These are phyloP conservation scores for Neonectria magnoliae DNA, from an alignment of 2,329 filamentous ascomycete species.

Conservation along the genomic window DNA sequence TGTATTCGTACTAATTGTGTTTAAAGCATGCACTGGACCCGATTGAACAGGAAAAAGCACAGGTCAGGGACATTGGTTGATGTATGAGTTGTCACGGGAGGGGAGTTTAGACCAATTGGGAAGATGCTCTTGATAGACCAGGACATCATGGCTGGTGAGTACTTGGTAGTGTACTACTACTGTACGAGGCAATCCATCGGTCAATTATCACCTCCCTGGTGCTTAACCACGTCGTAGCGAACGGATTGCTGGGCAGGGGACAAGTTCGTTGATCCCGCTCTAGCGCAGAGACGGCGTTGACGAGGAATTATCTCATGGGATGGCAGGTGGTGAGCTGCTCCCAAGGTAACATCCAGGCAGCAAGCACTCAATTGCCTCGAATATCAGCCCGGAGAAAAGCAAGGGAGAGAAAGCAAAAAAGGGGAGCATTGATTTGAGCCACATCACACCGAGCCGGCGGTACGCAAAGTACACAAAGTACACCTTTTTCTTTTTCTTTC, in stretches of 20 bases:
- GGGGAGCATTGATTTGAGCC: slow-evolving; percentile 19
- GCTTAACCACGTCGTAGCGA: not conserved
- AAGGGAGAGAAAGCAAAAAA: not conserved
- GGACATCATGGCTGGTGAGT: not conserved
- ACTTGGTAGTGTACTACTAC: not conserved
- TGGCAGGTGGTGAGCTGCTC: not conserved
- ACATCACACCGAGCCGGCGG: slow-evolving; percentile 23
- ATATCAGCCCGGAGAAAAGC: not conserved
- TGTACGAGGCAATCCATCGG: not conserved
- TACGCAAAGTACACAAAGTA: slow-evolving; percentile 24
- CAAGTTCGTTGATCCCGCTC: not conserved
- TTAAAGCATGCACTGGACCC: not conserved
- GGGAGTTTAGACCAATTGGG: slow-evolving; percentile 19
- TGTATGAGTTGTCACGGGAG: slow-evolving; percentile 9
- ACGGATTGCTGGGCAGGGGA: not conserved
- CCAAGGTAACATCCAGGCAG: not conserved
- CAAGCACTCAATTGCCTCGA: too few species aligned
- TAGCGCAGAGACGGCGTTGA: not conserved
- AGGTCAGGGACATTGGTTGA: not conserved
- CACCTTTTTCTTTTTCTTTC: not conserved
- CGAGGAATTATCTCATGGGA: not conserved
- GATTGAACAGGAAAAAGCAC: slow-evolving; percentile 8
- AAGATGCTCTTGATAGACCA: not conserved
- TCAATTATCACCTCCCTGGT: slow-evolving; percentile 7
- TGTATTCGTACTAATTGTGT: not conserved